Percentiles rank a stretch among this genome's conserved stretches.
Evolutionary conservation across 208 protist species (phyloP).

Genomic region (Blechomonas ayalai): DNA sequence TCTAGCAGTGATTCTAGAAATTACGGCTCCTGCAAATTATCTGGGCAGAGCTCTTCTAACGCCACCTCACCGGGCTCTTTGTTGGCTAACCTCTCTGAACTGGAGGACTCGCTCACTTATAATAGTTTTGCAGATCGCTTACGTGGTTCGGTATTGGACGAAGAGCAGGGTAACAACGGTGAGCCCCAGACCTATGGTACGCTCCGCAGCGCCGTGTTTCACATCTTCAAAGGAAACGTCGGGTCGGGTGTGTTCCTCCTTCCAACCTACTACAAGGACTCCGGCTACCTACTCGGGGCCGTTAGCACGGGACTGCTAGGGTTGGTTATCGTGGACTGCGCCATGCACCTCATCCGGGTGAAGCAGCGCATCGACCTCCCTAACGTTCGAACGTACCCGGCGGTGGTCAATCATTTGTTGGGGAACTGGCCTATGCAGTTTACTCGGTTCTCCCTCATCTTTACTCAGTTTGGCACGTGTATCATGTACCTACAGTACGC

Average conservation of each 20-base stretch:
- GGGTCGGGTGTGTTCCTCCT: slow-evolving; percentile 77
- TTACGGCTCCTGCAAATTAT: no score
- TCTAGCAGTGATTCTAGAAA: no score
- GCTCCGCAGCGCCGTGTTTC: slow-evolving; percentile 53
- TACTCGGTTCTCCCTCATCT: slow-evolving; percentile 60
- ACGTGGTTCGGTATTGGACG: slow-evolving; percentile 26
- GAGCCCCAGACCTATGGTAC: slow-evolving; percentile 17
- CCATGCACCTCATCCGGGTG: slow-evolving; percentile 37
- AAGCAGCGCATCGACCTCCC: slow-evolving; percentile 50
- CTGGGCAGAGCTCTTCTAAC: no score
- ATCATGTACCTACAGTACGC: slow-evolving; percentile 76
- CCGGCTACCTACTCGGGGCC: slow-evolving; percentile 46
- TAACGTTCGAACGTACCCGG: slow-evolving; percentile 63
- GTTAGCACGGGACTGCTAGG: slow-evolving; percentile 40
- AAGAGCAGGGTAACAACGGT: background rate
- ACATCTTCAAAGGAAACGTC: slow-evolving; percentile 87
- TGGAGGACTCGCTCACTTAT: slow-evolving; percentile 16
- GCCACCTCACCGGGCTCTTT: no score
- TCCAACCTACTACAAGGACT: slow-evolving; percentile 67
- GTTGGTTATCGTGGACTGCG: slow-evolving; percentile 69
- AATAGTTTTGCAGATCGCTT: slow-evolving; percentile 33
- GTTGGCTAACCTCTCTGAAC: background rate
- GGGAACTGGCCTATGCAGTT: slow-evolving; percentile 46
- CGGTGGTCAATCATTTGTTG: slow-evolving; percentile 62
- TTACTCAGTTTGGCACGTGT: slow-evolving; percentile 86